Percentiles rank a stretch among this genome's conserved stretches.
These are phyloP conservation scores for Syncephalastrum contaminatum DNA, from an alignment of 371 early-diverging fungal species.

Conservation along the genomic window DNA sequence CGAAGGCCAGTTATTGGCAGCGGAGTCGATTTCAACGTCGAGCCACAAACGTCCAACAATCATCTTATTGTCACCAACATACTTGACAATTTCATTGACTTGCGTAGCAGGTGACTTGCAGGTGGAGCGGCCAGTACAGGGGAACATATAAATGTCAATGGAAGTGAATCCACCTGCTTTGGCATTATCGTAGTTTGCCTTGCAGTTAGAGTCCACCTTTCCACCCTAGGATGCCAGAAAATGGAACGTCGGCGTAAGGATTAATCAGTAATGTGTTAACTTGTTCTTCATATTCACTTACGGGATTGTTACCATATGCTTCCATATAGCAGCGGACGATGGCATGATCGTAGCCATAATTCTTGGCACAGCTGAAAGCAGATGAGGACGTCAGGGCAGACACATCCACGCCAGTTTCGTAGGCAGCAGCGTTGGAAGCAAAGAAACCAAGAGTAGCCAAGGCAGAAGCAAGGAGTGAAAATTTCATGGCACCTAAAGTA, in stretches of 20 bases:
- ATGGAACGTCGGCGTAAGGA: neutral
- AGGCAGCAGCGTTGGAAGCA: neutral
- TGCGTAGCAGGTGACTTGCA: conserved; percentile 25
- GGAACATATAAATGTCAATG: conserved; percentile 26
- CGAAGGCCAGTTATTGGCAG: conserved; percentile 27
- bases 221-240: conserved; percentile 14
- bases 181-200: conserved; percentile 21
- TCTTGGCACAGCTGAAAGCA: conserved; percentile 17
- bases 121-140: conserved; percentile 25
- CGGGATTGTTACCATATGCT: conserved; percentile 19
- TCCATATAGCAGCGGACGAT: conserved; percentile 22
- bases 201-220: conserved; percentile 13
- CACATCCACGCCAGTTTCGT: conserved; percentile 17
- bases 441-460: neutral
- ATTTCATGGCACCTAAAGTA: too few species aligned
- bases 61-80: conserved; percentile 18
- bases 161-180: conserved; percentile 14
- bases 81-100: conserved; percentile 14
- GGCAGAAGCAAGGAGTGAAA: neutral
- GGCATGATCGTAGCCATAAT: conserved; percentile 17
- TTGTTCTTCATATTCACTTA: neutral
- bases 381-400: conserved; percentile 11
- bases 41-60: conserved; percentile 21
- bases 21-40: conserved; percentile 23
- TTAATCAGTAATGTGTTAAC: neutral